Evolutionary conservation across 331 rosid genomes (phyloP).

Genomic region (Prunus yedoensis): DNA sequence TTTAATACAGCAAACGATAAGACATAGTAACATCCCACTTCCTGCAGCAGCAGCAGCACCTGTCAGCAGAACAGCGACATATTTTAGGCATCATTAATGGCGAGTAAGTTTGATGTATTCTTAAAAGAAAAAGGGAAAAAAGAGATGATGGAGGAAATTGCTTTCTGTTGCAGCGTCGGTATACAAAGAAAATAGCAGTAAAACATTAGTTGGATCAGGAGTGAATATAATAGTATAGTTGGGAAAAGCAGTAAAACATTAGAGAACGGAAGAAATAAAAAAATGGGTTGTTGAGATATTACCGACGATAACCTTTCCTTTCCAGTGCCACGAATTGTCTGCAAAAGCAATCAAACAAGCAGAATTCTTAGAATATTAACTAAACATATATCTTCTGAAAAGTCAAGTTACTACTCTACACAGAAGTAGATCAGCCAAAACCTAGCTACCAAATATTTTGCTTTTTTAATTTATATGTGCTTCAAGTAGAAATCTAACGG

Average conservation of each 20-base stretch:
- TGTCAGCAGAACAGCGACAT: slow-evolving; percentile 9
- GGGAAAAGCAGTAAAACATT: too few species aligned
- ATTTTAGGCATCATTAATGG: neutral
- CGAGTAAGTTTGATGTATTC: neutral
- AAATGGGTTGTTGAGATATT: neutral
- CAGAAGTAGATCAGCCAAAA: too few species aligned
- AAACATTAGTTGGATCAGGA: neutral
- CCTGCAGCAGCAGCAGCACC: slow-evolving; percentile 25
- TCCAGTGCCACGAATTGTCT: neutral
- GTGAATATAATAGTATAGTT: too few species aligned
- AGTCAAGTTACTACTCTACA: too few species aligned
- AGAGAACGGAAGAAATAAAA: neutral
- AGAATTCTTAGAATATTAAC: neutral
- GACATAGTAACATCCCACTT: slow-evolving; percentile 15
- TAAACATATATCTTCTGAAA: too few species aligned
- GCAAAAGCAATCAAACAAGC: neutral
- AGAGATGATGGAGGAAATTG: too few species aligned
- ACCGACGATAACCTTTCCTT: neutral
- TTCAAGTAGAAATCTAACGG: too few species aligned
- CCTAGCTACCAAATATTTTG: too few species aligned
- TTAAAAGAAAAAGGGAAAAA: neutral
- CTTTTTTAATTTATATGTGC: too few species aligned
- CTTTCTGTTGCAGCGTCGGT: too few species aligned
- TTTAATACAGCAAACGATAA: neutral
- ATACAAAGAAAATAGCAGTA: too few species aligned